Percentiles rank a stretch among this genome's conserved stretches.
Evolutionary conservation across 2,329 filamentous ascomycete genomes (phyloP).

Genomic region (Diaporthe ilicicola): DNA sequence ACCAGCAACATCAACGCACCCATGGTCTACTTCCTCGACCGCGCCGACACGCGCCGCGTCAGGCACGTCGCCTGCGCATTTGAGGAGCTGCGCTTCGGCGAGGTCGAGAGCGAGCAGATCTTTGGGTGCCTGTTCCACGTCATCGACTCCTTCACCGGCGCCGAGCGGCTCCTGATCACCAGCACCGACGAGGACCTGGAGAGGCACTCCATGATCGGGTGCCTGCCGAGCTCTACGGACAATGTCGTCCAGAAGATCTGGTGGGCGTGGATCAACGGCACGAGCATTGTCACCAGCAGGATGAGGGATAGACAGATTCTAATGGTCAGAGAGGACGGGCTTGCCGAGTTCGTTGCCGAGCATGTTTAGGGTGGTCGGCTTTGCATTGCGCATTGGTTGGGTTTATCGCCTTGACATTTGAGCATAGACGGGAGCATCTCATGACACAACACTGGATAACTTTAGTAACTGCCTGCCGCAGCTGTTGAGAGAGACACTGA

Average conservation of each 20-base stretch:
- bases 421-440: conserved; percentile 1
- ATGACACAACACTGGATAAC: not conserved
- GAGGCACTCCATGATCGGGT: conserved; percentile 35
- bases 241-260: conserved; percentile 58
- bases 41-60: conserved; percentile 54
- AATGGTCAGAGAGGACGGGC: conserved; percentile 53
- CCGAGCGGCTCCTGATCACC: conserved; percentile 49
- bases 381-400: not conserved
- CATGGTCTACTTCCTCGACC: conserved; percentile 56
- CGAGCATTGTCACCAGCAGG: conserved; percentile 48
- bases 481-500: not conserved
- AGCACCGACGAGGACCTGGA: conserved; percentile 48
- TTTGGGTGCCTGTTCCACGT: conserved; percentile 59
- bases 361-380: conserved; percentile 16
- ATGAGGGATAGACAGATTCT: conserved; percentile 54
- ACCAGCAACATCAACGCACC: conserved; percentile 56
- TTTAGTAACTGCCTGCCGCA: not conserved
- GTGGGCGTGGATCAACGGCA: conserved; percentile 55
- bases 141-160: conserved; percentile 52
- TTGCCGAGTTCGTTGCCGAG: conserved; percentile 45
- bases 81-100: conserved; percentile 52
- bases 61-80: conserved; percentile 54
- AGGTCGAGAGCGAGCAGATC: conserved; percentile 53
- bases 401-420: not conserved
- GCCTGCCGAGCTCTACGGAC: conserved; percentile 43